Percentiles rank a stretch among this genome's conserved stretches.
Conservation (phyloP, 2,329 filamentous ascomycete genomes). For the Diaporthe citriasiana region DNA sequence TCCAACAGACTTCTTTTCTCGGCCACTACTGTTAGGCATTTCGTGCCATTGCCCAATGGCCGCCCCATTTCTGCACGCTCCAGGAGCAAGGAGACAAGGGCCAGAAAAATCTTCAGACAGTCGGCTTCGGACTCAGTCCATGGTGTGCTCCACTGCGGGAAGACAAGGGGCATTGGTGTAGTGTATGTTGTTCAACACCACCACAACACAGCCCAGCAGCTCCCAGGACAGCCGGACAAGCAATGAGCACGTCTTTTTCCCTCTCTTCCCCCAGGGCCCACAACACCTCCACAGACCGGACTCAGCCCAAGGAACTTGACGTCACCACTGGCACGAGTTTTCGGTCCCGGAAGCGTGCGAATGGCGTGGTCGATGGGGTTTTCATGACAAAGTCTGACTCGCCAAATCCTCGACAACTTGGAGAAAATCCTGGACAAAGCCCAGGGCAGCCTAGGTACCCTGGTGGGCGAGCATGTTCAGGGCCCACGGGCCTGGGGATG, state of each 20-base stretch:
- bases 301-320: constrained; percentile 23
- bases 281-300: constrained; percentile 21
- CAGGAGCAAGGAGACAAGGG: constrained; percentile 28
- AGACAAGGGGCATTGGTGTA: constrained; percentile 2
- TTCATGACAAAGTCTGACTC: constrained; percentile 32
- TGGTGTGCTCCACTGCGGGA: constrained; percentile 19
- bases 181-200: neutral
- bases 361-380: constrained; percentile 35
- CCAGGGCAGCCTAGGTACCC: constrained; percentile 7
- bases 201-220: neutral
- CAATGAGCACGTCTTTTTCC: neutral
- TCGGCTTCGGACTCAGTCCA: constrained; percentile 32
- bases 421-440: constrained; percentile 1
- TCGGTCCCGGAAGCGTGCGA: constrained; percentile 14
- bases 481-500: constrained; percentile 17
- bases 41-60: neutral
- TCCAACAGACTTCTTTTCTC: neutral
- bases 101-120: constrained; percentile 21
- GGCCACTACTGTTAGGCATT: constrained; percentile 1
- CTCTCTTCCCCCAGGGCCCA: neutral
- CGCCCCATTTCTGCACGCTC: constrained; percentile 25
- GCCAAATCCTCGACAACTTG: constrained; percentile 7
- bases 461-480: constrained; percentile 16
- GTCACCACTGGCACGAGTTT: constrained; percentile 23
- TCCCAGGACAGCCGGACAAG: neutral